Base-by-base conservation (phyloP, 805 yeast species). In the Pichia membranifaciens region DNA sequence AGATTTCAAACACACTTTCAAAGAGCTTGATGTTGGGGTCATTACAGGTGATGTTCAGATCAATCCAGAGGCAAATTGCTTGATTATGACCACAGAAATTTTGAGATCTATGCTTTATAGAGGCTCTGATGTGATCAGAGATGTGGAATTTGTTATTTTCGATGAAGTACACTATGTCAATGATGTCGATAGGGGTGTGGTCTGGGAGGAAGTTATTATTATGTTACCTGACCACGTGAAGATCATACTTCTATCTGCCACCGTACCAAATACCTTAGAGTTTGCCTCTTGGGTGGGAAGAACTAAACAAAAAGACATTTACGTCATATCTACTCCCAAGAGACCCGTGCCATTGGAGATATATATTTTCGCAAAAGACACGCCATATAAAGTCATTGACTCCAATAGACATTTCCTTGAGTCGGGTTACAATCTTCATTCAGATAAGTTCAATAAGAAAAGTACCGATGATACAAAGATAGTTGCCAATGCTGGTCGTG, bases 31-130 rank as follows among this genome's bases (percentile, higher is more conserved):
- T 64, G 98, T 93, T 28, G 99, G 99, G 43, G 75, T 93, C 51
- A 93, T 93, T 95, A 93, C 99, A 12, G 99, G 99, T 66, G 99
- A 93, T 75, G 96, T 93, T 39, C 91, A 97, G 22, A 93, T 93
- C 55, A 93, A 93, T 59, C 98, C 98, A 4, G 97, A 91, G 58
- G 99, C 99, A 4, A 91, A 95, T 38, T 93, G 99, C 72, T 73
- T 93, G 54, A 97, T 93, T 43, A 93, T 93, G 99, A 93, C 99
- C 18, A 93, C 99, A 0, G 99, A 93, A 69, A 95, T 93, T 83
- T 73, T 93, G 59, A 73, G 99, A 61, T 84, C 95, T 49, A 93
- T 93, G 99, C 75, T 93, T 38, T 93, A 93, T 65, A 76, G 98
- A 65, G 99, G 99, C 53, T 87, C 97, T 13, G 99, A 93, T 65